These are phyloP conservation scores for Triglochin maritima DNA, from an alignment of 106 monocot genomes.

Conservation along the genomic window DNA sequence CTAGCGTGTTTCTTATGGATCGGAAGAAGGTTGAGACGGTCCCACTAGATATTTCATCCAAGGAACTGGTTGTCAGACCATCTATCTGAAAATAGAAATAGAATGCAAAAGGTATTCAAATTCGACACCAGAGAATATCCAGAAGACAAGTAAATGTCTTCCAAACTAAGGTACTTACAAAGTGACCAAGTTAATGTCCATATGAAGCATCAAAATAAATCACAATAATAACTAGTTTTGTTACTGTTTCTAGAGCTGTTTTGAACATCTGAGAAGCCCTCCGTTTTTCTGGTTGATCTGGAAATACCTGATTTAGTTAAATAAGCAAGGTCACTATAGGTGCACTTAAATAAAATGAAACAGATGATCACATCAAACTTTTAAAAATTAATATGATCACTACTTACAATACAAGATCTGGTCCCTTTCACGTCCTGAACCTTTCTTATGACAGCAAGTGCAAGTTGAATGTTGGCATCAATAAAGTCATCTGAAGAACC, in stretches of 20 bases:
- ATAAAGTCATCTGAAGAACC: slow-evolving; percentile 98
- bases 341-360: no score
- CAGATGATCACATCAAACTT: background rate
- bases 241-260: slow-evolving; percentile 68
- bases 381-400: slow-evolving; percentile 2
- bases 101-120: background rate
- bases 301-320: slow-evolving; percentile 56
- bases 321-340: background rate
- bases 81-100: slow-evolving; percentile 41
- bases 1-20: slow-evolving; percentile 69
- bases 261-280: slow-evolving; percentile 75
- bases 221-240: background rate
- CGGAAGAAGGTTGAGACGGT: slow-evolving; percentile 61
- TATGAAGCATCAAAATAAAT: background rate
- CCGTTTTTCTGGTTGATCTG: slow-evolving; percentile 91
- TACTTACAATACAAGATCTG: slow-evolving; percentile 76
- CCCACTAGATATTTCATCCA: slow-evolving; percentile 85
- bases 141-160: background rate
- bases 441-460: slow-evolving; percentile 72
- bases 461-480: slow-evolving; percentile 98
- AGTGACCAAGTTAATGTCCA: background rate
- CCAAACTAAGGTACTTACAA: background rate
- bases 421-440: slow-evolving; percentile 62
- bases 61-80: slow-evolving; percentile 54
- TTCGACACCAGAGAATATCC: background rate